Evolutionary conservation across 495 filamentous ascomycete genomes (phyloP).

Genomic region (Penicillium chermesinum): DNA sequence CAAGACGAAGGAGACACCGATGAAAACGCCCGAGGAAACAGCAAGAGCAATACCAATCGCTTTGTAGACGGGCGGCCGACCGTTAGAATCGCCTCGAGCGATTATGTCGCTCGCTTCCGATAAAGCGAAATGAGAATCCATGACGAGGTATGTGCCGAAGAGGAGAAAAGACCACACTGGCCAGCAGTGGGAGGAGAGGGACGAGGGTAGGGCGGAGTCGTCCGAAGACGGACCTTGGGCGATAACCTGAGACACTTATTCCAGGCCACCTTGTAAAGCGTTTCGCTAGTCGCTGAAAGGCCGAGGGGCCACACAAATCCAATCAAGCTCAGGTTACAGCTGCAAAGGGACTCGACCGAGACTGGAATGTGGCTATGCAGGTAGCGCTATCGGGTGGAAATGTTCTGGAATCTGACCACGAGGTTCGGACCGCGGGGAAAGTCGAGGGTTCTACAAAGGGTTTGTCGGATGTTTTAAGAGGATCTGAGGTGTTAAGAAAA

Average conservation of each 20-base stretch:
- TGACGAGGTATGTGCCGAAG: conserved; percentile 16
- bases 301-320: conserved; percentile 4
- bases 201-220: conserved; percentile 18
- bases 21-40: conserved; percentile 85
- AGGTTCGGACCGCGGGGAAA: neutral
- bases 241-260: conserved; percentile 24
- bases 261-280: conserved; percentile 20
- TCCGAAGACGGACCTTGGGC: conserved; percentile 25
- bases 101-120: conserved; percentile 43
- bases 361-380: neutral
- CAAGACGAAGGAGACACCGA: conserved; percentile 90
- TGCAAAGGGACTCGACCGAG: neutral
- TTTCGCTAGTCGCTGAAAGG: neutral
- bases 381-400: neutral
- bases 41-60: conserved; percentile 82
- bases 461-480: neutral
- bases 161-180: conserved; percentile 16
- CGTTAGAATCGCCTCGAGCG: conserved; percentile 38
- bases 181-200: conserved; percentile 23
- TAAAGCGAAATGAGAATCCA: conserved; percentile 41
- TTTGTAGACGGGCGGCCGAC: conserved; percentile 67
- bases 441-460: too few relatives aligned
- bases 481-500: neutral
- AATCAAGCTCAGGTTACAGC: conserved; percentile 1
- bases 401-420: neutral